Conservation (phyloP, 371 early-diverging fungal genomes). For the Mortierella sp. region DNA sequence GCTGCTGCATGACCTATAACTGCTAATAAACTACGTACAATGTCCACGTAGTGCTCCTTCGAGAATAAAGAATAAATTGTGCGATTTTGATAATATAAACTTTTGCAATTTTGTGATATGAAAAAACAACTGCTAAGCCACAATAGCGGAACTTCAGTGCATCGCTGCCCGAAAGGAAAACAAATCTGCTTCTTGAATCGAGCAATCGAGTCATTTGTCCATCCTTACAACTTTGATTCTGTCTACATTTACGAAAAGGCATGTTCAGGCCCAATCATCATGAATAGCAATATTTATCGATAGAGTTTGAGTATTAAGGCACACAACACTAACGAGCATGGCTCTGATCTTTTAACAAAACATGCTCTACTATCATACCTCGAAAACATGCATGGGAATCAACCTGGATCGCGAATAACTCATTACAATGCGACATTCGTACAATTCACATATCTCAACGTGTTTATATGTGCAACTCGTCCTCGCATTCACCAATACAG, state of each 20-base stretch:
- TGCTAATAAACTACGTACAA: constrained; percentile 7
- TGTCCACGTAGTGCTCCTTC: no score
- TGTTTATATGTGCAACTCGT: not conserved
- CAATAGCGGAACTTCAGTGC: not conserved
- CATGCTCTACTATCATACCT: not conserved
- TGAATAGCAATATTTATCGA: not conserved
- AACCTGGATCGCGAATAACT: not conserved
- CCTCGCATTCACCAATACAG: constrained; percentile 4
- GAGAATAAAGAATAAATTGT: not conserved
- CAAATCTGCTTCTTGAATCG: not conserved
- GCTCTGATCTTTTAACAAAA: constrained; percentile 1
- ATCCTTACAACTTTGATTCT: not conserved
- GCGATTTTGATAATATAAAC: not conserved
- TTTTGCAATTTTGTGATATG: no score
- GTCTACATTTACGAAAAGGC: not conserved
- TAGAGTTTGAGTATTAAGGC: not conserved
- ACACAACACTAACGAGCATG: not conserved
- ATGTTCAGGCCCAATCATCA: not conserved
- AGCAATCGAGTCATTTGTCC: constrained; percentile 1
- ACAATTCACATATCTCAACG: no score
- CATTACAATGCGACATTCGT: no score
- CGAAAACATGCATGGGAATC: not conserved
- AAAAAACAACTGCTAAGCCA: not conserved
- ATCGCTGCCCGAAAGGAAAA: not conserved
- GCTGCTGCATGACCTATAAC: constrained; percentile 33